Percentiles rank a stretch among this genome's conserved stretches.
These are phyloP conservation scores for Thamnidium elegans DNA, from an alignment of 192 early-diverging fungal genomes.

Conservation along the genomic window DNA sequence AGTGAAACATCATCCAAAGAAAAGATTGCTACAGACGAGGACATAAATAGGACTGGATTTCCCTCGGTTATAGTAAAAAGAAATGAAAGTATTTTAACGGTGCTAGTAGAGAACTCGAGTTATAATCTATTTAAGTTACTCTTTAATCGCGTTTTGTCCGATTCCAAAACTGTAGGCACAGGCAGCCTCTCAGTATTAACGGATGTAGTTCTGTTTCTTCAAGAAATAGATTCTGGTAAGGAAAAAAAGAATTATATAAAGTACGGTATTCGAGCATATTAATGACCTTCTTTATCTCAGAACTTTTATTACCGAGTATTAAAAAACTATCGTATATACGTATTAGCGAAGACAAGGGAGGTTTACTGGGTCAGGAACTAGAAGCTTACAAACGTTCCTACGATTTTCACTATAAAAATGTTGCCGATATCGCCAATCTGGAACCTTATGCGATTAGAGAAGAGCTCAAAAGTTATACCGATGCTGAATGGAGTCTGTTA, in stretches of 20 bases:
- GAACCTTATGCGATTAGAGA: no score
- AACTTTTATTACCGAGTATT: neutral
- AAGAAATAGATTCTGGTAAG: neutral
- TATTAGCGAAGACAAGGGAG: neutral
- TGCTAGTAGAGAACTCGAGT: no score
- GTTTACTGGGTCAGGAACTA: neutral
- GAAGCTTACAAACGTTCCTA: neutral
- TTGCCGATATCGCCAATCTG: no score
- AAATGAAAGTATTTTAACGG: no score
- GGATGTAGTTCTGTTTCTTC: conserved; percentile 5
- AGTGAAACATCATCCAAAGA: no score
- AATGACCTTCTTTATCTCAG: neutral
- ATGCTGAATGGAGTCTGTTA: no score
- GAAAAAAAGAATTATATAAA: neutral
- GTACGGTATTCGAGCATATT: no score
- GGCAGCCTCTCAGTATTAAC: neutral
- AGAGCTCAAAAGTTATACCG: no score
- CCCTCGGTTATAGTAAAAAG: no score
- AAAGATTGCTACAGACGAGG: no score
- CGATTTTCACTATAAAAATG: neutral
- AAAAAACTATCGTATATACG: conserved; percentile 3
- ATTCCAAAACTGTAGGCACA: neutral
- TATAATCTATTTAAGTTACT: neutral
- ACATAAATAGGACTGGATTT: no score
- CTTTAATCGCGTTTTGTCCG: conserved; percentile 4